phyloP scores from a whole-genome alignment of 177 flowering plant genomes.

The Vitis hybrid region DNA sequence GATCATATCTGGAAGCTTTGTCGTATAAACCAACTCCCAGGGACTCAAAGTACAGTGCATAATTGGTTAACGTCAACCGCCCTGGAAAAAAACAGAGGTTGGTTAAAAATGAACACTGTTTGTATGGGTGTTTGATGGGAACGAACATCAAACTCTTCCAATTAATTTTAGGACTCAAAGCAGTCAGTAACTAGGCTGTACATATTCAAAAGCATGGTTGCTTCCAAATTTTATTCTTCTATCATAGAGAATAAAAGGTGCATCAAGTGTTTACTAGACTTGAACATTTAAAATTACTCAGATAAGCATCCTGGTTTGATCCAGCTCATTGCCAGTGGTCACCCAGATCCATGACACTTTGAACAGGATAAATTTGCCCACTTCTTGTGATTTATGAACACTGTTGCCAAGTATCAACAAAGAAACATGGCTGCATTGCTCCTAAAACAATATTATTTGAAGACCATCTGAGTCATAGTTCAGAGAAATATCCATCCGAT shows the following conservation, averaged over 20 bases:
- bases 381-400: background rate
- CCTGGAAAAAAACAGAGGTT: conserved; percentile 42
- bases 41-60: conserved; percentile 85
- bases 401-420: background rate
- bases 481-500: no score
- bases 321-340: no score
- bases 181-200: background rate
- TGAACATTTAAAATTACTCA: no score
- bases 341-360: background rate
- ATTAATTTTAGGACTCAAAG: conserved; percentile 2
- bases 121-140: background rate
- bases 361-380: background rate
- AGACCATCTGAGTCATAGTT: background rate
- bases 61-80: conserved; percentile 70
- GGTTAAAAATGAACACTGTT: conserved; percentile 1
- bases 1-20: conserved; percentile 75
- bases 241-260: background rate
- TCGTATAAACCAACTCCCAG: conserved; percentile 78
- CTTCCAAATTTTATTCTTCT: background rate
- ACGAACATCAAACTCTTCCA: background rate
- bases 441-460: background rate
- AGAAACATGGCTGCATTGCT: background rate
- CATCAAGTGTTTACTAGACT: no score
- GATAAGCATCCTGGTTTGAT: background rate
- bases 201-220: no score